These are phyloP conservation scores for Suillus americanus DNA, from an alignment of 768 basidiomycete species.

Conservation along the genomic window DNA sequence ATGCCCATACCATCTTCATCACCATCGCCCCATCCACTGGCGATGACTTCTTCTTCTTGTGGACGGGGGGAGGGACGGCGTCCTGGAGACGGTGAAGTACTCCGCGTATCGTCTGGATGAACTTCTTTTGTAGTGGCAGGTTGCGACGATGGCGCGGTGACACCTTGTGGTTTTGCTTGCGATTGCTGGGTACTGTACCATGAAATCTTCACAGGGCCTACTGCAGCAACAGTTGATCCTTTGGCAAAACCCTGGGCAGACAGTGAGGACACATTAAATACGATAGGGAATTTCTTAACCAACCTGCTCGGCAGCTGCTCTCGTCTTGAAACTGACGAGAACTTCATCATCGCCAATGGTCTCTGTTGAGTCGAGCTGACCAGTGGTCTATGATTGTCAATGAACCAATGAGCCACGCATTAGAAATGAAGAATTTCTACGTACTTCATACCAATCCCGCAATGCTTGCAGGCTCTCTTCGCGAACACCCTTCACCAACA, in stretches of 20 bases:
- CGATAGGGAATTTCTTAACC: conserved; percentile 15
- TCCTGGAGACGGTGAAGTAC: conserved; percentile 12
- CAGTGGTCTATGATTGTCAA: conserved; percentile 48
- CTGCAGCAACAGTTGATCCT: conserved; percentile 61
- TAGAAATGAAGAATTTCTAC: conserved; percentile 8
- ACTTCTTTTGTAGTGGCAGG: conserved; percentile 18
- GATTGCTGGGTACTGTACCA: conserved; percentile 53
- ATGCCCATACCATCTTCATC: conserved; percentile 73
- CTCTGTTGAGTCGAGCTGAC: conserved; percentile 69
- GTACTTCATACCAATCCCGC: conserved; percentile 83
- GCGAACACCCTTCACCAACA: conserved; percentile 69
- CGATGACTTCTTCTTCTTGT: conserved; percentile 61
- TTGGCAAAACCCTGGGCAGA: conserved; percentile 64
- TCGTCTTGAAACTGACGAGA: conserved; percentile 68
- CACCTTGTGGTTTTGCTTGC: conserved; percentile 18
- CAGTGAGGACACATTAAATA: conserved; percentile 12
- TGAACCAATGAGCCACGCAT: conserved; percentile 12
- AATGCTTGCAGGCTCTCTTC: conserved; percentile 58
- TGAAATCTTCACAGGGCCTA: conserved; percentile 63
- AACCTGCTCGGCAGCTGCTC: conserved; percentile 78
- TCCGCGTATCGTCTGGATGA: conserved; percentile 26
- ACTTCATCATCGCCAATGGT: conserved; percentile 53
- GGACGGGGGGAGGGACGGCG: conserved; percentile 32
- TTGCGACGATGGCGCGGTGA: conserved; percentile 22
- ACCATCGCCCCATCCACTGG: conserved; percentile 68